phyloP scores from a whole-genome alignment of 306 rosid genomes.

The Lagenaria siceraria region DNA sequence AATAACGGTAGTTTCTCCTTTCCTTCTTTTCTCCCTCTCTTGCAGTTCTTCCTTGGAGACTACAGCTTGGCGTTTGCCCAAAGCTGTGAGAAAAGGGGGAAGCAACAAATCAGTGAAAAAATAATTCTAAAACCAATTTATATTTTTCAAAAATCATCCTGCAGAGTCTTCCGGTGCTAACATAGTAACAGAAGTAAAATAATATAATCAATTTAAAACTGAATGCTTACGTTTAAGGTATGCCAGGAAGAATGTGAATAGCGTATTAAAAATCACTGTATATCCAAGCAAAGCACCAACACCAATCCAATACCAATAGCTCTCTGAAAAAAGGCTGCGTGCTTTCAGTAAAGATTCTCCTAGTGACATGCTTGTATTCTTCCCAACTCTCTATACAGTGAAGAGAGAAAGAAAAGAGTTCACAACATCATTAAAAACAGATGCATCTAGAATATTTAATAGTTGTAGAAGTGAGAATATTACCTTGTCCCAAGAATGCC shows the following conservation, averaged over 20 bases:
- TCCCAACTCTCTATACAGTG: constrained; percentile 36
- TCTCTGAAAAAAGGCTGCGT: constrained; percentile 57
- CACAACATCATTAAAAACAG: constrained; percentile 8
- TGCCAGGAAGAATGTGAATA: constrained; percentile 75
- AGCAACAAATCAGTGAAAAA: background rate
- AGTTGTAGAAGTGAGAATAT: constrained; percentile 4
- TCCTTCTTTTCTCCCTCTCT: constrained; percentile 79
- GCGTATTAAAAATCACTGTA: constrained; percentile 63
- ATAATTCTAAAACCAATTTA: background rate
- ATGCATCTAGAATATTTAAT: background rate
- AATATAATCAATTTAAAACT: constrained; percentile 7
- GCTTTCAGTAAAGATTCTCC: constrained; percentile 61
- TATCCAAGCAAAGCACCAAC: constrained; percentile 93
- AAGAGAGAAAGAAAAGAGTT: constrained; percentile 10
- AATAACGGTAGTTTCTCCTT: constrained; percentile 54
- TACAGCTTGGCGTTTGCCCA: constrained; percentile 81
- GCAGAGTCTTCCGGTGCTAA: constrained; percentile 1
- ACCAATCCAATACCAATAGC: constrained; percentile 99
- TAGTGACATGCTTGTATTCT: constrained; percentile 37
- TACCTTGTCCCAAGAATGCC: constrained; percentile 97
- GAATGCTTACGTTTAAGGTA: constrained; percentile 86
- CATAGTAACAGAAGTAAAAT: constrained; percentile 8
- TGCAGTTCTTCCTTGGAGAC: constrained; percentile 79
- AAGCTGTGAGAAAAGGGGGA: constrained; percentile 33
- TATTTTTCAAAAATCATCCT: constrained; percentile 2